Base-by-base conservation (phyloP, 2,329 filamentous ascomycete genomes). In the Basipetospora chlamydospora region DNA sequence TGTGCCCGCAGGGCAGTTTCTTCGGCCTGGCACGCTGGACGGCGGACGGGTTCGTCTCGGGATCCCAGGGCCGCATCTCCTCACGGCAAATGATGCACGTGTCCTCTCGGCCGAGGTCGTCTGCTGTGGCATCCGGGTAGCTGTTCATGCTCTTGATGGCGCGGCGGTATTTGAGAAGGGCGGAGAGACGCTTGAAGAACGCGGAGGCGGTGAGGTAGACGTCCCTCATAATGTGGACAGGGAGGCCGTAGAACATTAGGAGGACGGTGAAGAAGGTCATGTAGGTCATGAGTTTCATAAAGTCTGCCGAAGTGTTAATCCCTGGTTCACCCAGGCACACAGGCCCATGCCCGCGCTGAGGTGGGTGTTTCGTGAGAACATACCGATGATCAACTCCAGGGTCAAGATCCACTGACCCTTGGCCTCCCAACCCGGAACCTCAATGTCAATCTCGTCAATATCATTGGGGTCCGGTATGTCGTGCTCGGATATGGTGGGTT, bases 1-100 rank as follows among this genome's bases (percentile, higher is more conserved):
- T 90, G 51, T 98, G 90, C 4, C 88, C 87, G 56, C 90, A 98
- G 0, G 90, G 90, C 8, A 98, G 70, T 59, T 94, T 96, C 64
- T 98, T 98, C 6, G 90, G 85, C 15, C 90, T 73, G 39, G 82
- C 71, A 38, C 88, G 73, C 50, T 96, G 86, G 40, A 92, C 78
- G 39, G 80, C 67, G n/a, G 73, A 78, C 66, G 46, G 73, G 61
- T 53, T 73, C 59, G 59, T 54, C 5, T 44, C 51, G 1, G 65
- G 60, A 40, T 72, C 58, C 82, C 85, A 94, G 2, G 80, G 76
- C 23, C 74, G 73, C 90, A 98, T 98, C 44, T 92, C 84, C 54
- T 98, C 90, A 42, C 90, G 77, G 56, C 90, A 98, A 38, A 98
- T 94, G 47, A 98, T 98, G 56, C 90, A 98, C 3, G 90, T 92